Evolutionary conservation across 805 yeast genomes (phyloP).

Genomic region (Lachancea sp.): DNA sequence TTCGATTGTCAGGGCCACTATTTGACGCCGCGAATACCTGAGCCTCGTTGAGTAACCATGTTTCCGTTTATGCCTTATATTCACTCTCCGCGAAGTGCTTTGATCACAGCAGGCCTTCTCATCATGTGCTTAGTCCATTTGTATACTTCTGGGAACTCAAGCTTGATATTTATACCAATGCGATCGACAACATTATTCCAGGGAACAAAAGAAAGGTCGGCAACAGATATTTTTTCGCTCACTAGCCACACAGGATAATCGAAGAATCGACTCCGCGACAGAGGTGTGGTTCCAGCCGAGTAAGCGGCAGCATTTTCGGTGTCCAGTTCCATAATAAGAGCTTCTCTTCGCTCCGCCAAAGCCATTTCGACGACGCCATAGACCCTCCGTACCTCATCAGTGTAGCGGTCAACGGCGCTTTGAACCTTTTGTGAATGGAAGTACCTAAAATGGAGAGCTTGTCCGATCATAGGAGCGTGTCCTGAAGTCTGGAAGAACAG

Average conservation of each 20-base stretch:
- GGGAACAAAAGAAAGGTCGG: slow-evolving; percentile 89
- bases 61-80: not conserved
- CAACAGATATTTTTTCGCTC: slow-evolving; percentile 76
- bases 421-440: slow-evolving; percentile 83
- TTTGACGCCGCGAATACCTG: not conserved
- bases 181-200: slow-evolving; percentile 96
- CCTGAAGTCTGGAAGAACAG: slow-evolving; percentile 93
- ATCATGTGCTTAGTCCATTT: slow-evolving; percentile 95
- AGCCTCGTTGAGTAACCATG: not conserved
- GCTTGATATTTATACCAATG: slow-evolving; percentile 79
- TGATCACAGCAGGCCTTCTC: slow-evolving; percentile 86
- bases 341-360: slow-evolving; percentile 85
- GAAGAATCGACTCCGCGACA: slow-evolving; percentile 77
- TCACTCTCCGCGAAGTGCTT: slow-evolving; percentile 73
- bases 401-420: slow-evolving; percentile 83
- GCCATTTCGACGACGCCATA: slow-evolving; percentile 95
- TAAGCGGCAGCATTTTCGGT: slow-evolving; percentile 82
- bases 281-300: slow-evolving; percentile 80
- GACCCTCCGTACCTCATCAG: slow-evolving; percentile 87
- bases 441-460: slow-evolving; percentile 87
- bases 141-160: slow-evolving; percentile 90
- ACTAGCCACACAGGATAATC: slow-evolving; percentile 95
- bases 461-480: slow-evolving; percentile 98
- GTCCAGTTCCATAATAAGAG: slow-evolving; percentile 82
- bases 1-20: not conserved